Base-by-base conservation (phyloP, 345 rosid species). In the Lumnitzera littorea region DNA sequence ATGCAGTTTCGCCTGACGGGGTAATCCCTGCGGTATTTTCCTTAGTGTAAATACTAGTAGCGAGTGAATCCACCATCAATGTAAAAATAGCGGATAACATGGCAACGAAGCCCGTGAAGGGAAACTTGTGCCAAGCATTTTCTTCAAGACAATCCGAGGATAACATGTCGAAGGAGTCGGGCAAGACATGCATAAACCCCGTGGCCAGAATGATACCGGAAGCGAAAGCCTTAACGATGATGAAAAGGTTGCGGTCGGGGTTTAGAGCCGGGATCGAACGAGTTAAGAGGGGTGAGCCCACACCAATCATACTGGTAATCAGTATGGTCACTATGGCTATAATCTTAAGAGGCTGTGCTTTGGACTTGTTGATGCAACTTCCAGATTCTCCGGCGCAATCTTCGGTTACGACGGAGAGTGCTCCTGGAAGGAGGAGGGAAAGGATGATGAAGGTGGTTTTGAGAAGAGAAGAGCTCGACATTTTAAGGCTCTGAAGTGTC, bases 111-210 rank as follows among this genome's bases (percentile, higher is more conserved):
- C 86, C 86, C 2, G 91, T 72, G 50, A 91, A 87, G 0, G 96
- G 91, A 66, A 87, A 91, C 61, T 88, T 91, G 60, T 81, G 85
- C 97, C 97, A 85, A 0, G 97, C 94, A 23, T 72, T 77, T 5
- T 84, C 89, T 0, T 65, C 11, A 69, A 91, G 74, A 69, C 97
- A 88, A 9, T 31, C 15, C 0, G 96, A 91, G 3, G 76, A 66
- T 59, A 91, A 70, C 83, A 79, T 76, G 62, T 81, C 91, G 43
- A 85, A 91, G 27, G 96, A 91, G 70, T 91, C 96, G 3, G 96
- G 97, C 61, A 88, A 55, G 15, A 88, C 97, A 50, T 91, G 96
- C 89, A 84, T 85, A 74, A 82, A 91, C 12, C 91, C 97, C 1
- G 97, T 91, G 1, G 84, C 94, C 0, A 91, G 82, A 17, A 91